A percentile compares a stretch with the other conserved stretches of the same genome.
phyloP scores from a whole-genome alignment of 306 rosid genomes.

The Ziziphus jujuba region DNA sequence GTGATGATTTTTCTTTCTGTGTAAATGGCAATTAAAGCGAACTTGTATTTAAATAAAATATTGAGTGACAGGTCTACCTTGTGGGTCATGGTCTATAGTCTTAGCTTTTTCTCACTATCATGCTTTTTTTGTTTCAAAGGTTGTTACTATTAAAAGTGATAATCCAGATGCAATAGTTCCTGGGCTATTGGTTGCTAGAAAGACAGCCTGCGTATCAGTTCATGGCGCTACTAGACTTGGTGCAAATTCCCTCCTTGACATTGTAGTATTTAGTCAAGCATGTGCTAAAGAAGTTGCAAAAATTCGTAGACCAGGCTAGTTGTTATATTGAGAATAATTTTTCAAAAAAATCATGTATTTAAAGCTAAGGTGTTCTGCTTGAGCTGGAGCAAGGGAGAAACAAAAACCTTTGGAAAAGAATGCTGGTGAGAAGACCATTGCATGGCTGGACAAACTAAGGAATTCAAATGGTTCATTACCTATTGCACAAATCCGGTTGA shows the following conservation, averaged over 20 bases:
- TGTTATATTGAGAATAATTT: not conserved
- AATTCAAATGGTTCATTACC: slow-evolving; percentile 83
- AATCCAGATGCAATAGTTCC: slow-evolving; percentile 68
- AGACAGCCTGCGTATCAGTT: slow-evolving; percentile 91
- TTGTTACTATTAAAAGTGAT: slow-evolving; percentile 65
- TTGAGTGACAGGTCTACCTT: not conserved
- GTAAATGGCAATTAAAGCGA: not conserved
- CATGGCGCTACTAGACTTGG: slow-evolving; percentile 96
- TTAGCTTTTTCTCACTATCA: slow-evolving; percentile 16
- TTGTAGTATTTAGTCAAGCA: slow-evolving; percentile 90
- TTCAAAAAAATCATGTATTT: not conserved
- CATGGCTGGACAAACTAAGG: slow-evolving; percentile 92
- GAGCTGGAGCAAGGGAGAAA: slow-evolving; percentile 59
- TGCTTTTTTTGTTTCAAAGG: slow-evolving; percentile 43
- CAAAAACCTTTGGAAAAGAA: slow-evolving; percentile 87
- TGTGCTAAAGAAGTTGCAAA: slow-evolving; percentile 93
- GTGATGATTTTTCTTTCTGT: not conserved
- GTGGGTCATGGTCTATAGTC: not conserved
- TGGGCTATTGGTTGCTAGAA: slow-evolving; percentile 93
- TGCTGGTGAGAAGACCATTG: slow-evolving; percentile 89
- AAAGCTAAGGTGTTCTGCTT: slow-evolving; percentile 12
- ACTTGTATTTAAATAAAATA: not conserved
- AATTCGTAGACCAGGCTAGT: slow-evolving; percentile 70
- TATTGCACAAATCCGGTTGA: slow-evolving; percentile 77
- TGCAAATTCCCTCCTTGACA: slow-evolving; percentile 91